These are phyloP conservation scores for Fonsecaea pugnacius DNA, from an alignment of 2,329 filamentous ascomycete genomes.

Conservation along the genomic window DNA sequence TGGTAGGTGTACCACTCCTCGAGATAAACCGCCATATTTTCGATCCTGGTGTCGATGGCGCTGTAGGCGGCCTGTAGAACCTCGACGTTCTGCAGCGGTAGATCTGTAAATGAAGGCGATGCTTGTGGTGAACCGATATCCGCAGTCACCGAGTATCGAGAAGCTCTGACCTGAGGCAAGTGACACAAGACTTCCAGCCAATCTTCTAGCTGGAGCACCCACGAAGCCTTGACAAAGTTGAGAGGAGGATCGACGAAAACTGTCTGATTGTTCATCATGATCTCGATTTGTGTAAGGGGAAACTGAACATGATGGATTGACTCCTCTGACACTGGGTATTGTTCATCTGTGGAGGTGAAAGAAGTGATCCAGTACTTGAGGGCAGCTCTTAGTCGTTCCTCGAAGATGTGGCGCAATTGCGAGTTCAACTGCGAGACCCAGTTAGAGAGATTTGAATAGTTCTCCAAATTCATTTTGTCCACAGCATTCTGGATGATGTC, in stretches of 20 bases:
- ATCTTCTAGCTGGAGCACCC: slow-evolving; percentile 88
- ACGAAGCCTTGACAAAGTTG: slow-evolving; percentile 87
- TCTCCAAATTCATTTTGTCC: slow-evolving; percentile 94
- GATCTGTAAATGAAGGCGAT: slow-evolving; percentile 76
- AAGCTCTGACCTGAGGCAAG: slow-evolving; percentile 90
- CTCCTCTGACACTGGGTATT: slow-evolving; percentile 30
- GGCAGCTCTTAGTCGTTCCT: slow-evolving; percentile 80
- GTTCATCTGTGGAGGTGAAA: slow-evolving; percentile 65
- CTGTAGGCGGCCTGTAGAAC: slow-evolving; percentile 79
- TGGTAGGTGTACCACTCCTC: slow-evolving; percentile 99
- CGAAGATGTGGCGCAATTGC: slow-evolving; percentile 78
- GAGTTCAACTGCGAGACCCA: slow-evolving; percentile 90
- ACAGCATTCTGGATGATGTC: slow-evolving; percentile 89
- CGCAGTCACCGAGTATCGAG: slow-evolving; percentile 87
- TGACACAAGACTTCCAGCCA: slow-evolving; percentile 95
- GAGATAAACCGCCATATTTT: slow-evolving; percentile 80
- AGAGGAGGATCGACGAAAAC: slow-evolving; percentile 95
- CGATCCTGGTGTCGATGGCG: slow-evolving; percentile 80
- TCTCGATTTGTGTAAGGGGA: slow-evolving; percentile 74
- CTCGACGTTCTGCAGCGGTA: slow-evolving; percentile 81
- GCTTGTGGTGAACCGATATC: slow-evolving; percentile 63
- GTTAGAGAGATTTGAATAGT: slow-evolving; percentile 86
- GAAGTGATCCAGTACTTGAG: slow-evolving; percentile 84
- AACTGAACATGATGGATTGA: slow-evolving; percentile 47
- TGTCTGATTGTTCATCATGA: slow-evolving; percentile 97